phyloP scores from a whole-genome alignment of 257 asterid genomes.

The Paulownia fortunei region DNA sequence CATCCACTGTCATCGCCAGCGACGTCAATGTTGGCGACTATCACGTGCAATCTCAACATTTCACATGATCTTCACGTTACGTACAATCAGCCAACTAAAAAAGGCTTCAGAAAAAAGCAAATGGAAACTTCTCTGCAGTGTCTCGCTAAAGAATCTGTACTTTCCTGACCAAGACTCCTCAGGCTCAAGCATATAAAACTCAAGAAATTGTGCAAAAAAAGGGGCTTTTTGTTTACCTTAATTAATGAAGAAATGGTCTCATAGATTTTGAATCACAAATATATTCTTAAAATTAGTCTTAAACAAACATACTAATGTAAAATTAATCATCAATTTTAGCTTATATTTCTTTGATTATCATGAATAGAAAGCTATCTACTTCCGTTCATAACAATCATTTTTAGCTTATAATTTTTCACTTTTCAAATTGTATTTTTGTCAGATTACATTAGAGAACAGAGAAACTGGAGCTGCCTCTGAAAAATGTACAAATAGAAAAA shows the following conservation, averaged over 20 bases:
- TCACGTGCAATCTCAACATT: conserved; percentile 4
- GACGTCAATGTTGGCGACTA: not conserved
- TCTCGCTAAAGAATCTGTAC: not conserved
- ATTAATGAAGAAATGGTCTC: not conserved
- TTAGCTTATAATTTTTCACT: not conserved
- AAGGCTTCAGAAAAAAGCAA: not conserved
- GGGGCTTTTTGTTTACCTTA: not conserved
- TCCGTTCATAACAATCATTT: not conserved
- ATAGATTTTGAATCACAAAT: not conserved
- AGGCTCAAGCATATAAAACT: conserved; percentile 1
- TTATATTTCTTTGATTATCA: not conserved
- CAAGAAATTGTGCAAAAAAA: not conserved
- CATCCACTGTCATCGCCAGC: not conserved
- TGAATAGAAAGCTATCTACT: not conserved
- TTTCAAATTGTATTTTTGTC: conserved; percentile 5
- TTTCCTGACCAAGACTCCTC: not conserved
- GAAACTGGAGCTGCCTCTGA: not conserved
- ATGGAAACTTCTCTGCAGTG: not conserved
- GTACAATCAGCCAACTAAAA: not conserved
- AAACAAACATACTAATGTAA: not conserved
- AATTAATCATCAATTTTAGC: not conserved
- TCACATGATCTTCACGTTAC: conserved; percentile 9
- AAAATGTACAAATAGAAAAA: not conserved
- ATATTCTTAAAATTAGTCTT: not conserved
- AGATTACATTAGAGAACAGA: conserved; percentile 3